phyloP scores from a whole-genome alignment of 2,329 filamentous ascomycete species.

The Arthrocladium fulminans region DNA sequence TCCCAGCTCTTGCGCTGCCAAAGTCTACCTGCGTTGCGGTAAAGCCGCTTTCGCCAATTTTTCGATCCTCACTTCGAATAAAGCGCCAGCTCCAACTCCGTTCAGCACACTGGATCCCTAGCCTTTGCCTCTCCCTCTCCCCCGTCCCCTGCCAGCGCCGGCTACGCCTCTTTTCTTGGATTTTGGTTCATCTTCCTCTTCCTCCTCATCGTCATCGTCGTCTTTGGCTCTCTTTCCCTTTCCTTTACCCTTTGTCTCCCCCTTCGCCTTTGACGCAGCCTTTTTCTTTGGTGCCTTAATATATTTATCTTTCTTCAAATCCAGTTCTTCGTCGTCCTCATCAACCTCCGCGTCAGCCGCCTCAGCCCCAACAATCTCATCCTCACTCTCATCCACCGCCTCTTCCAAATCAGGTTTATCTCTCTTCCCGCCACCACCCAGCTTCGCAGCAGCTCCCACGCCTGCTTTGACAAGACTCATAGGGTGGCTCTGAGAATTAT shows the following conservation, averaged over 20 bases:
- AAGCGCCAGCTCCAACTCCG: too few species aligned
- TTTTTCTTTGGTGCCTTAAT: conserved; percentile 84
- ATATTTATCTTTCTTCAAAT: conserved; percentile 90
- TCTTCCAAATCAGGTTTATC: conserved; percentile 92
- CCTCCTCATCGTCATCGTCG: conserved; percentile 26
- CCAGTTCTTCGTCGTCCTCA: conserved; percentile 61
- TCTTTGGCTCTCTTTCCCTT: conserved; percentile 31
- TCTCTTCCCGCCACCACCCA: conserved; percentile 47
- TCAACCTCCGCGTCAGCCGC: conserved; percentile 38
- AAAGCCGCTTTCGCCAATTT: too few species aligned
- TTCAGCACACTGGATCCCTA: too few species aligned
- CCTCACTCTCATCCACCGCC: conserved; percentile 77
- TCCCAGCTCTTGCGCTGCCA: too few species aligned
- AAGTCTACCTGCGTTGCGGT: too few species aligned
- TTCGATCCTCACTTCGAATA: too few species aligned
- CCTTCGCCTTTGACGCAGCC: conserved; percentile 28
- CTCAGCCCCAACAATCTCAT: conserved; percentile 57
- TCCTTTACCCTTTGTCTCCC: conserved; percentile 37
- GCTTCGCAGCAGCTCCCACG: conserved; percentile 63
- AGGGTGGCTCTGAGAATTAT: conserved; percentile 79
- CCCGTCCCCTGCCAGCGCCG: conserved; percentile 4
- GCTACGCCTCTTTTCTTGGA: conserved; percentile 6
- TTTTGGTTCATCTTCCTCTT: conserved; percentile 11
- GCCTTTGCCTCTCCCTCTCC: conserved; percentile 1
- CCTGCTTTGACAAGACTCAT: conserved; percentile 94